Conservation (phyloP, 306 rosid genomes). For the Prunus padus region DNA sequence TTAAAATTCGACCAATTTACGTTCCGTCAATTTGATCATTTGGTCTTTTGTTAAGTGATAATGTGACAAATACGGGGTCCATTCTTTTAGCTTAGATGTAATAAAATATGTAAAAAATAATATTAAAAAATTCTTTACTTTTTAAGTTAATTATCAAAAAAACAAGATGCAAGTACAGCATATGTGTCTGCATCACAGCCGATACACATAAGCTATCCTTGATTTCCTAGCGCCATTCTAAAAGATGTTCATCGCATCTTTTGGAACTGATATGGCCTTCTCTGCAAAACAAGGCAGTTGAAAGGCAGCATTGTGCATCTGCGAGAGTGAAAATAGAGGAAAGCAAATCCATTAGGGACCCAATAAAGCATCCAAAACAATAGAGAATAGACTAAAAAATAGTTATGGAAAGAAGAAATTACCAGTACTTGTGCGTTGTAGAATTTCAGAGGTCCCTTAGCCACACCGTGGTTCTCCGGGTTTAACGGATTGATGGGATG, state of each 20-base stretch:
- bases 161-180: no score
- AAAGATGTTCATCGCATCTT: not conserved
- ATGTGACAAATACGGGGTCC: no score
- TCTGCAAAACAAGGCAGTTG: constrained; percentile 16
- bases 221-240: not conserved
- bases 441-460: constrained; percentile 35
- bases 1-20: no score
- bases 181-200: no score
- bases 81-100: no score
- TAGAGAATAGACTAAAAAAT: not conserved
- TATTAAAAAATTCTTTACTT: no score
- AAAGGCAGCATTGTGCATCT: constrained; percentile 49
- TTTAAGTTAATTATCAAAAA: no score
- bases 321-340: not conserved
- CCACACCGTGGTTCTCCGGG: constrained; percentile 20
- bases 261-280: not conserved
- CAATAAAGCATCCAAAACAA: not conserved
- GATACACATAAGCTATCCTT: no score
- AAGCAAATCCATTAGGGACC: not conserved
- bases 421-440: constrained; percentile 8
- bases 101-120: no score
- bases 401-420: constrained; percentile 6
- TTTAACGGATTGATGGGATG: constrained; percentile 22
- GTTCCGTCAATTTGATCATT: no score
- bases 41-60: no score